Conservation (phyloP, 1,284 basidiomycete species). For the Naganishia sp. region DNA sequence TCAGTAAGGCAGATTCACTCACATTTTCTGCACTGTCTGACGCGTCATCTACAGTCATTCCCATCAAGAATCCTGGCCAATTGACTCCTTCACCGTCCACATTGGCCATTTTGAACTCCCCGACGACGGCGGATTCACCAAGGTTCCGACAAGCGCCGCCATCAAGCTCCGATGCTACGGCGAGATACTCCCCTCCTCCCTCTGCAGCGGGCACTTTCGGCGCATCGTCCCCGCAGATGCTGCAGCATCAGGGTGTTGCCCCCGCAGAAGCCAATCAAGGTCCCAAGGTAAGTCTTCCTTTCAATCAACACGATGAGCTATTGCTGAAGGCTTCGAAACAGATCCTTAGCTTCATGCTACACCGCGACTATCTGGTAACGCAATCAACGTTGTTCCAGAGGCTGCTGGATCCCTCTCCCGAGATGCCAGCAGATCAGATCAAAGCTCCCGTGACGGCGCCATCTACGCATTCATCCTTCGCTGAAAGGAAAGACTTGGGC, state of each 20-base stretch:
- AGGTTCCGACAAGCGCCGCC: background rate
- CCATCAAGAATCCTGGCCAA: constrained; percentile 33
- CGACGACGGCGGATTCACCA: constrained; percentile 1
- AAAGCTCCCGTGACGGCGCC: constrained; percentile 17
- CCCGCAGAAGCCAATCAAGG: background rate
- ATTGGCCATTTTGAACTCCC: constrained; percentile 12
- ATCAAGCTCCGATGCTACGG: background rate
- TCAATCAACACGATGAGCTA: background rate
- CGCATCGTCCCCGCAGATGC: background rate
- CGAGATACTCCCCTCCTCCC: background rate
- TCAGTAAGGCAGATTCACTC: constrained; percentile 42
- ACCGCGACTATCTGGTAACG: constrained; percentile 51
- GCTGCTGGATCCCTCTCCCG: constrained; percentile 40
- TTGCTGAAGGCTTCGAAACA: constrained; percentile 22
- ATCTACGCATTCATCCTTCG: constrained; percentile 12
- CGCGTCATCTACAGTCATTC: constrained; percentile 33
- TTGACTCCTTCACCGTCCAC: constrained; percentile 32
- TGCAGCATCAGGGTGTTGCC: background rate
- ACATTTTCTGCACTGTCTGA: background rate
- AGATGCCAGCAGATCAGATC: constrained; percentile 12
- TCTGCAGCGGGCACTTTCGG: constrained; percentile 18
- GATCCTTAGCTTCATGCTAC: constrained; percentile 47
- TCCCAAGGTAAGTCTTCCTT: constrained; percentile 10
- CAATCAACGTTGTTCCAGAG: constrained; percentile 49
- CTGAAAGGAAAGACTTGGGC: background rate